phyloP scores from a whole-genome alignment of 2,329 filamentous ascomycete genomes.

The Nemania diffusa region DNA sequence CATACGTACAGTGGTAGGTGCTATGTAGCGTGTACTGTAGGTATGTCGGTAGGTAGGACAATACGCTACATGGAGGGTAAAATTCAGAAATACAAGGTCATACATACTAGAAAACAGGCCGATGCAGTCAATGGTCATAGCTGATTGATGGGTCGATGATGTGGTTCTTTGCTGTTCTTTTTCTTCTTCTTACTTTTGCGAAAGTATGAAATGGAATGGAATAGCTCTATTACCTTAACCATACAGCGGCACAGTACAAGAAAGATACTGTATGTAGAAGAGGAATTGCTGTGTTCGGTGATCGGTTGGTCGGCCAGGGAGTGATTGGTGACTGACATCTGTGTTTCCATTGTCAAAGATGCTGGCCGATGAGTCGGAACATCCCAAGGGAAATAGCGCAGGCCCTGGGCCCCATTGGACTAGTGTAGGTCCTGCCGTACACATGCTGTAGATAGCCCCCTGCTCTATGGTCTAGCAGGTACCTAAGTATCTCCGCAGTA shows the following conservation, averaged over 20 bases:
- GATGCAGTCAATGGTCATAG: conserved; percentile 8
- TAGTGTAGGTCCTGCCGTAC: not conserved
- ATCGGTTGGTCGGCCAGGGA: not conserved
- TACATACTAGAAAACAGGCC: not conserved
- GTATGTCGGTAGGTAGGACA: not conserved
- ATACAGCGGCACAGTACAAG: not conserved
- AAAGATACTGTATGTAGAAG: not conserved
- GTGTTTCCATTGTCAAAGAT: conserved; percentile 13
- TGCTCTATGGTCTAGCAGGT: not conserved
- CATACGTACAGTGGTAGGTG: too few relatives aligned
- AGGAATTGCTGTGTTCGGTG: not conserved
- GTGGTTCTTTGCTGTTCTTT: not conserved
- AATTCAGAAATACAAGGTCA: conserved; percentile 14
- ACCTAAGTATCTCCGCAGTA: conserved; percentile 20
- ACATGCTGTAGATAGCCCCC: not conserved
- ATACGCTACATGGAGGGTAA: conserved; percentile 17
- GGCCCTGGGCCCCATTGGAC: conserved; percentile 24
- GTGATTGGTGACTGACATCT: conserved; percentile 5
- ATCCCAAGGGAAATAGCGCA: conserved; percentile 33
- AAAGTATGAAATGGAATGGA: not conserved
- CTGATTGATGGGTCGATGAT: conserved; percentile 24
- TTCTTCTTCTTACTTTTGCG: not conserved
- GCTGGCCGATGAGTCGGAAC: conserved; percentile 24
- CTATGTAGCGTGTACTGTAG: not conserved
- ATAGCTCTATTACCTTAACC: not conserved